Conservation (phyloP, 2,329 filamentous ascomycete species). For the Exophiala xenobiotica region DNA sequence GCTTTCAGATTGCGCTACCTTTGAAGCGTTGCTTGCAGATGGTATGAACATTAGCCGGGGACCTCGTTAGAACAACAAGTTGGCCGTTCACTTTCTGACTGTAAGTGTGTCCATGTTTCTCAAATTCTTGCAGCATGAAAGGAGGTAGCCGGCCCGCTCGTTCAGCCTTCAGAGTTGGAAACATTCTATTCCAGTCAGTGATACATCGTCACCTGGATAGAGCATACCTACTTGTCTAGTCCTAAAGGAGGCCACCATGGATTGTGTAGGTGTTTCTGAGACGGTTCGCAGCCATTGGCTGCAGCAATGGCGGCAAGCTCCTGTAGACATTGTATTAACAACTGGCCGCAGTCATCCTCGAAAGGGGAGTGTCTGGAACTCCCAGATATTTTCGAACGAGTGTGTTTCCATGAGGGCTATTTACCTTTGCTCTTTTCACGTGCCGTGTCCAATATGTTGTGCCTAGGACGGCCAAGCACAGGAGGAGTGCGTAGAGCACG, state of each 20-base stretch:
- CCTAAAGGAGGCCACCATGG: conserved; percentile 11
- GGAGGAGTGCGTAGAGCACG: neutral
- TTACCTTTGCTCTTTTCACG: neutral
- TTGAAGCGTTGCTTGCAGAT: conserved; percentile 14
- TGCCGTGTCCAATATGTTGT: neutral
- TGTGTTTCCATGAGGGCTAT: no score
- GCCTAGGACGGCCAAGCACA: neutral
- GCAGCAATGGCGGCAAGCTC: conserved; percentile 9
- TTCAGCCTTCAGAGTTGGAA: conserved; percentile 15
- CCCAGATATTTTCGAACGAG: no score
- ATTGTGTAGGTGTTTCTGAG: conserved; percentile 47
- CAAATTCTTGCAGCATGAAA: conserved; percentile 15
- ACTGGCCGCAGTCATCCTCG: no score
- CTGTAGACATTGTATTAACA: no score
- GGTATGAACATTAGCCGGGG: conserved; percentile 10
- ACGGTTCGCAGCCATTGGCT: conserved; percentile 48
- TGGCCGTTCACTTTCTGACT: conserved; percentile 9
- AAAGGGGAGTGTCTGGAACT: no score
- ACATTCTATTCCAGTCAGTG: no score
- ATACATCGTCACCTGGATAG: no score
- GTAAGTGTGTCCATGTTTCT: conserved; percentile 18
- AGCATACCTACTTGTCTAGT: conserved; percentile 14
- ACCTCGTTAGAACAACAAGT: conserved; percentile 11
- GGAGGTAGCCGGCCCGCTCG: conserved; percentile 16
- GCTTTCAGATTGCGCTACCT: conserved; percentile 2